Evolutionary conservation across 441 rosid species (phyloP), one percentile per base, ranked within the genome.

Genomic region (Bruguiera hainesii): DNA sequence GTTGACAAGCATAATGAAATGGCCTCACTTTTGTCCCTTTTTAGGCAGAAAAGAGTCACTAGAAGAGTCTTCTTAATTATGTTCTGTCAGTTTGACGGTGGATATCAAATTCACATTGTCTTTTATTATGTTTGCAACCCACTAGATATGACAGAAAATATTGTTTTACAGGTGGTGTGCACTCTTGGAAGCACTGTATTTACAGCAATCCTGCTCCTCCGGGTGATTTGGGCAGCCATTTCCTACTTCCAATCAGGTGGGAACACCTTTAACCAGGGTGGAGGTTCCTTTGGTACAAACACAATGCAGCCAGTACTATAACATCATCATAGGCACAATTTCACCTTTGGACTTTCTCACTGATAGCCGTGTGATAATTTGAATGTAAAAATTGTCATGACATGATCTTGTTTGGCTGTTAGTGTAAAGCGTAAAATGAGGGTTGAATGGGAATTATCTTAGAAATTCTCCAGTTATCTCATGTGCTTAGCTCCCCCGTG

Each of bases 141-240:
- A 9, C 46, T 68, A 59, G 16, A 42, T 61, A 18, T 5, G 51
- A 9, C 26, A 64, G 11, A 33, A 42, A 28, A 8, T 49, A 20
- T 2, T 51, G 20, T 60, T 67, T 11, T 25, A 48, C 76, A 87
- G 93, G 97, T 89, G 57, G 80, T 81, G 31, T 88, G 95, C 89
- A 82, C 80, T 53, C 76, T 91, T 10, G 91, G 91, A 31, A 85
- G 89, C 73, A 82, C 85, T 0, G 88, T 89, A 18, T 89, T 84
- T 73, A 82, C 70, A n/a, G 86, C 67, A 35, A 84, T 87, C 72
- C 51, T 92, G 69, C 70, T 85, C 33, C 63, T 88, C 3, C 85
- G 95, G 3, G 75, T 87, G 66, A 67, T 85, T 19, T 89, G 89
- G 94, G 84, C 84, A 3, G 81, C 80, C 65, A 65, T 79, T 74